Evolutionary conservation across 2,329 filamentous ascomycete species (phyloP), one percentile per base, ranked within the genome.

Genomic region (Periconia digitata): DNA sequence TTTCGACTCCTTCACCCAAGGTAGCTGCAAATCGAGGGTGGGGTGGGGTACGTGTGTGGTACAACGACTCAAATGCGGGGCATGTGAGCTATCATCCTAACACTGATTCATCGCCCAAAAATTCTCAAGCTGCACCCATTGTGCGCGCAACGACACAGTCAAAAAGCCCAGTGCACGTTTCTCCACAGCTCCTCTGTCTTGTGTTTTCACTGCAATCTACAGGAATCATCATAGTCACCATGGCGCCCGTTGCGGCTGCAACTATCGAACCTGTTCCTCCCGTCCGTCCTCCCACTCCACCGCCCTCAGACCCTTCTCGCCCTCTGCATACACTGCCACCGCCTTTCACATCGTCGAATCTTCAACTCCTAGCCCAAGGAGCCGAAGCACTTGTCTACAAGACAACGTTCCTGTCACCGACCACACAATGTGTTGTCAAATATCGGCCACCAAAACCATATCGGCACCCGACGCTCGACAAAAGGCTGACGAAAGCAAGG

Each of bases 381-480:
- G 94, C 94, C 68, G 94, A 99, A 82, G 92, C 90, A 51, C 90
- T 92, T 56, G 84, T 99, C 67, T 97, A 95, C 83, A 86, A 85
- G 71, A 92, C 90, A 16, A 85, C 83, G 46, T 95, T 90, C 74
- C 85, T 96, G 46, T 70, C 80, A 1, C 81, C 88, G 34, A 70
- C 78, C 47, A 77, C 83, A 8, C 83, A 87, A 13, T 88, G 85
- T 67, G 90, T 92, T 1, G 83, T 97, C 54, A 99, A 99, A 76
- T 85, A 95, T 79, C 89, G 94, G 0, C 92, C 92, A 0, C 80
- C 85, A 21, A 99, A 99, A 75, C 84, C 89, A 21, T 99, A 95
- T 81, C 84, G 94, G 17, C 94, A 99, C 73, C 89, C 91, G 5
- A 83, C 82, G 17, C 90, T 99, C 65, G 94, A 99, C 73, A 83